A percentile compares a stretch with the other conserved stretches of the same genome.
phyloP scores from a whole-genome alignment of 257 asterid species.

The Primulina eburnea region DNA sequence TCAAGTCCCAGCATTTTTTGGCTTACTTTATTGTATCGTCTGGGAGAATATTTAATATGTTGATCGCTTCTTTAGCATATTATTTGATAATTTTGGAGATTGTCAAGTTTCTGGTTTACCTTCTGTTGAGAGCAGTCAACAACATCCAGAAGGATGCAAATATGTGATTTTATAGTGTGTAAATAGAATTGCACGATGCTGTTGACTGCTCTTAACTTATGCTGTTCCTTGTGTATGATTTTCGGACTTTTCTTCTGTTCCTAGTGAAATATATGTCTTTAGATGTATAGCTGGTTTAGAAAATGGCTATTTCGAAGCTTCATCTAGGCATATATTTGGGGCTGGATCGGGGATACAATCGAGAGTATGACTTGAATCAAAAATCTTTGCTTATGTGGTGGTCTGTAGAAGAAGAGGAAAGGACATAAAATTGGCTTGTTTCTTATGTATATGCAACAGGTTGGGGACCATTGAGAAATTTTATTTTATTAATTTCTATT shows the following conservation, averaged over 20 bases:
- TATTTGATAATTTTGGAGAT: background rate
- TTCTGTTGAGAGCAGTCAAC: background rate
- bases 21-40: background rate
- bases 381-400: background rate
- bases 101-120: background rate
- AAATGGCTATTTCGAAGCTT: background rate
- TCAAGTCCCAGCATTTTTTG: background rate
- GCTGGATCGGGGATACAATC: background rate
- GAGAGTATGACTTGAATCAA: background rate
- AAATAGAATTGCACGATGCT: background rate
- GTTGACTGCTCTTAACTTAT: background rate
- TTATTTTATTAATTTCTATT: too few species aligned
- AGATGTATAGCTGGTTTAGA: background rate
- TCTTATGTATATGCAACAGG: too few species aligned
- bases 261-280: background rate
- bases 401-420: background rate
- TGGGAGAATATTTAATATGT: constrained; percentile 5
- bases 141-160: background rate
- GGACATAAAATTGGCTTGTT: too few species aligned
- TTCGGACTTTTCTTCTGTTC: background rate
- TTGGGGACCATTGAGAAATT: too few species aligned
- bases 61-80: constrained; percentile 8
- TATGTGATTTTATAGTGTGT: background rate
- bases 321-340: background rate
- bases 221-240: background rate